These are phyloP conservation scores for Pseudogymnoascus sp. DNA, from an alignment of 2,329 filamentous ascomycete species.

Conservation along the genomic window DNA sequence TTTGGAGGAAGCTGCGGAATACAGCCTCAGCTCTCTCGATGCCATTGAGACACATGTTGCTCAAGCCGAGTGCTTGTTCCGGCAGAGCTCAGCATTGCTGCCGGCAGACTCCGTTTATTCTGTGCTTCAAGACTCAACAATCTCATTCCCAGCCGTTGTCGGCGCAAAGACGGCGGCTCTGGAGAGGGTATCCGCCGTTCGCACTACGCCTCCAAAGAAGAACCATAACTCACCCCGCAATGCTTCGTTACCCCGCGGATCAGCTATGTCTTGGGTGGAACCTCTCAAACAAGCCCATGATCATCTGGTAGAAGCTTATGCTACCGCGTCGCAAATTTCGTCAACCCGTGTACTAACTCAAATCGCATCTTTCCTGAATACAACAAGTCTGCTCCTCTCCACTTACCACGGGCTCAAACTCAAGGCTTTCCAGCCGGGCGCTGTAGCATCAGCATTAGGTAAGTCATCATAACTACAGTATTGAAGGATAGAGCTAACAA, in stretches of 20 bases:
- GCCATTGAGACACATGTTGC: slow-evolving; percentile 49
- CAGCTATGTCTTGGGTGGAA: slow-evolving; percentile 43
- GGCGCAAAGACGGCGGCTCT: slow-evolving; percentile 19
- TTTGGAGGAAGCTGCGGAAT: slow-evolving; percentile 46
- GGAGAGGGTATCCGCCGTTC: slow-evolving; percentile 22
- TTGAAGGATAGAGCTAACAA: slow-evolving; percentile 17
- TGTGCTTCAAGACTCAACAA: slow-evolving; percentile 84
- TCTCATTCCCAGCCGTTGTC: slow-evolving; percentile 70
- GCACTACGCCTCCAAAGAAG: slow-evolving; percentile 24
- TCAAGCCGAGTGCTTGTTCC: slow-evolving; percentile 61
- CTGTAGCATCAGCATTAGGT: slow-evolving; percentile 54
- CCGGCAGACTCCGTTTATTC: slow-evolving; percentile 78
- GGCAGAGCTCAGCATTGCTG: slow-evolving; percentile 66
- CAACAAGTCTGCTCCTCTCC: slow-evolving; percentile 59
- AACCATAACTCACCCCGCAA: neutral
- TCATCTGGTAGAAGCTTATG: slow-evolving; percentile 57
- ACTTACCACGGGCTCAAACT: slow-evolving; percentile 9
- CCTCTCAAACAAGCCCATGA: slow-evolving; percentile 61
- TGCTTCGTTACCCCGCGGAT: neutral
- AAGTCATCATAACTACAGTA: slow-evolving; percentile 12
- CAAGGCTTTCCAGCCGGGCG: slow-evolving; percentile 43
- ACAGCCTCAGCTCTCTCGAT: slow-evolving; percentile 38
- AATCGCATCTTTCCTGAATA: slow-evolving; percentile 58
- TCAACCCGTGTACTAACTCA: slow-evolving; percentile 53
- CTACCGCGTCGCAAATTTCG: slow-evolving; percentile 41